Percentiles rank a stretch among this genome's conserved stretches.
phyloP scores from a whole-genome alignment of 2,329 filamentous ascomycete species.

The Neonectria neomacrospora region DNA sequence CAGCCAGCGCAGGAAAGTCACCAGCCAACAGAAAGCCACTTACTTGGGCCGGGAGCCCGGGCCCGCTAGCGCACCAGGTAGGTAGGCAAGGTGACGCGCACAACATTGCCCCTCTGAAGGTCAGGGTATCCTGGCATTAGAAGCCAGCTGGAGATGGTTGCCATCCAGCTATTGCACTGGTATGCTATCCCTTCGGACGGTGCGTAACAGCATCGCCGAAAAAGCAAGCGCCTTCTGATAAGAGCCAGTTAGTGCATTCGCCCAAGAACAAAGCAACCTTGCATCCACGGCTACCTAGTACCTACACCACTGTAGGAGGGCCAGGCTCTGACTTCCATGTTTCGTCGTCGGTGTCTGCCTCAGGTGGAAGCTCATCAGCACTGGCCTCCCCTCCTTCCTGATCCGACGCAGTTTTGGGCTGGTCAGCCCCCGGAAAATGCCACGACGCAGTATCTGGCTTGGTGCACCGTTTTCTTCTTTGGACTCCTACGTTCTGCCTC shows the following conservation, averaged over 20 bases:
- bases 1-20: constrained; percentile 8
- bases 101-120: not conserved
- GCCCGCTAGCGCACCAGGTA: too few species aligned
- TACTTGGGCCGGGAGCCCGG: constrained; percentile 18
- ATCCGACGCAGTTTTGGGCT: constrained; percentile 1
- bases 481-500: not conserved
- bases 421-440: constrained; percentile 12
- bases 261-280: not conserved
- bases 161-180: constrained; percentile 3
- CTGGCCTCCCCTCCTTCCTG: constrained; percentile 9
- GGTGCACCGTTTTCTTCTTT: constrained; percentile 1
- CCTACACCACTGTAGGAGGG: too few species aligned
- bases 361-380: constrained; percentile 13
- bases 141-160: not conserved
- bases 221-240: constrained; percentile 3
- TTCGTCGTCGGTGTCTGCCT: constrained; percentile 19
- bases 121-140: constrained; percentile 8
- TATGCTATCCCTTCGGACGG: not conserved
- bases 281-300: too few species aligned
- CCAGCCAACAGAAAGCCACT: constrained; percentile 6
- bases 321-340: not conserved
- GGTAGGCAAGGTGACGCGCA: constrained; percentile 9
- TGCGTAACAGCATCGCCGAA: not conserved
- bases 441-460: constrained; percentile 11
- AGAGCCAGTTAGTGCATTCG: constrained; percentile 2